Base-by-base conservation (phyloP, 106 monocot genomes). In the Dendrobium officinale region DNA sequence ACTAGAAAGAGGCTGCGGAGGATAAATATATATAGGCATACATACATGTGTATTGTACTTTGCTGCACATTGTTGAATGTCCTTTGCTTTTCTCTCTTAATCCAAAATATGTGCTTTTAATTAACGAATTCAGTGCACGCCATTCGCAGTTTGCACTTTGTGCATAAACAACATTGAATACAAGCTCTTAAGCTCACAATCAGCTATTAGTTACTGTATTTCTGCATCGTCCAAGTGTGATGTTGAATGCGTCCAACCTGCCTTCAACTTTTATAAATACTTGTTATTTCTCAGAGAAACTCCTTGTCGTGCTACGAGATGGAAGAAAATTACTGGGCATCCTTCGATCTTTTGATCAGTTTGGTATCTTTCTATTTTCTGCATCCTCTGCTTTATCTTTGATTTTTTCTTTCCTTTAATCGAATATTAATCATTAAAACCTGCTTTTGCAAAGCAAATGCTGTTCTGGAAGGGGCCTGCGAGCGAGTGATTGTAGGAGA, bases 301-400 rank as follows among this genome's bases (percentile, higher is more conserved):
- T 99, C 67, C 91, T 99, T 77, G 91, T 99, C 27, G 74, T 95
- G 49, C 81, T 99, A 75, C 81, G 98, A 78, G 98, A 99, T 86
- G 98, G 98, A 16, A 79, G 98, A 44, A 99, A 99, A 81, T 88
- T 99, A 77, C 79, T 99, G 59, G 98, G 98, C 74, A 93, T 95
- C 77, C 95, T 99, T 58, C 93, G 98, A 48, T 99, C 98, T 40
- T 99, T 99, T 77, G 98, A 99, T 79, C 98, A 99, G 85, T 99
- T 93, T 88, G 98, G 98, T 99, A 95, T 72, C 9, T 55, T 42
- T 77, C 43, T 72, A 13, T 54, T 74, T 22, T 44, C 33, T 55
- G 51, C 43, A n/a, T 78, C 29, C 33, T 3, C 26, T 79, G 18
- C 5, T 2, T 61, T 44, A 10, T 11, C 3, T 75, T 49, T 47